Percentiles rank a stretch among this genome's conserved stretches.
These are phyloP conservation scores for Talaromyces sp. DNA, from an alignment of 2,329 filamentous ascomycete species.

Conservation along the genomic window DNA sequence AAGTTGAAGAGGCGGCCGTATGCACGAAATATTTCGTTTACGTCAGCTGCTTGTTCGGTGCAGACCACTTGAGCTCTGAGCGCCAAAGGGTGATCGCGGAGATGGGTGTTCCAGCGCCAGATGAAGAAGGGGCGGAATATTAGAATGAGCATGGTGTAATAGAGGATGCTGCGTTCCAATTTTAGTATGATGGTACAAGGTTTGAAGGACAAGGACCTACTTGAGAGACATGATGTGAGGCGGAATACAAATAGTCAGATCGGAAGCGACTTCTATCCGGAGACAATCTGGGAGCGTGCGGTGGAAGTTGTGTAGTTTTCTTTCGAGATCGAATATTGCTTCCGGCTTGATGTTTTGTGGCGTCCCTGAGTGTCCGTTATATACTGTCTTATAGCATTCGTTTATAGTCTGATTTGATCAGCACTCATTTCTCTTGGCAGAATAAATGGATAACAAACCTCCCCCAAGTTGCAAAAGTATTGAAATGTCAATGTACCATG, in stretches of 20 bases:
- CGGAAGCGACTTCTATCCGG: slow-evolving; percentile 3
- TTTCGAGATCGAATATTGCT: slow-evolving; percentile 17
- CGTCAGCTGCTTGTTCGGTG: slow-evolving; percentile 17
- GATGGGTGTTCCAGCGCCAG: slow-evolving; percentile 16
- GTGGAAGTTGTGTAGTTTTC: slow-evolving; percentile 15
- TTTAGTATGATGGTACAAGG: background rate
- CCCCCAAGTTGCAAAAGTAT: slow-evolving; percentile 18
- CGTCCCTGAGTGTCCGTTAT: slow-evolving; percentile 9
- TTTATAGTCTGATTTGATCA: slow-evolving; percentile 17
- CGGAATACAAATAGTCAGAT: slow-evolving; percentile 17
- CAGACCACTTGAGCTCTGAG: slow-evolving; percentile 19
- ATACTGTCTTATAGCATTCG: slow-evolving; percentile 19
- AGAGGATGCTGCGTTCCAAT: slow-evolving; percentile 17
- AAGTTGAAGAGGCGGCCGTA: slow-evolving; percentile 22
- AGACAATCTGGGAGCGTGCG: slow-evolving; percentile 15
- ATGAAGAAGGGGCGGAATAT: slow-evolving; percentile 23
- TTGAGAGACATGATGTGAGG: slow-evolving; percentile 24
- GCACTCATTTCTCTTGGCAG: background rate
- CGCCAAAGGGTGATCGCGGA: slow-evolving; percentile 17
- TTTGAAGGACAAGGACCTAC: slow-evolving; percentile 9
- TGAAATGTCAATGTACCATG: slow-evolving; percentile 16
- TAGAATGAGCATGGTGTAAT: slow-evolving; percentile 21
- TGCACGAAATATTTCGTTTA: slow-evolving; percentile 20
- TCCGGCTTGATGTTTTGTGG: slow-evolving; percentile 17
- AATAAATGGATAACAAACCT: background rate